Conservation (phyloP, 345 rosid genomes). For the Salix brachista region DNA sequence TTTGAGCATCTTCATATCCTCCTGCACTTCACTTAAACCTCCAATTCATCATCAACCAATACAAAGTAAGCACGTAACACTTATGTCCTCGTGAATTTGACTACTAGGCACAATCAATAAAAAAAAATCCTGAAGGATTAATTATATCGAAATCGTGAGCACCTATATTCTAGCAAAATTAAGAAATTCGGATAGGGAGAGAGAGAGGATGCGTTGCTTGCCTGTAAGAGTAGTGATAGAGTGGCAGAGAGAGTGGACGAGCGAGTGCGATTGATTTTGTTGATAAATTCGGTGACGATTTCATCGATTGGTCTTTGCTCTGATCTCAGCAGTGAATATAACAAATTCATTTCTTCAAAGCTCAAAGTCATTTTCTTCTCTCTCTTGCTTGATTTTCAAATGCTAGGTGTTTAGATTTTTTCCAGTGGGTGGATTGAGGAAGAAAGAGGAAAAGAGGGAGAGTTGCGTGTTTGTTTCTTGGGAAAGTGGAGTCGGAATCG, state of each 20-base stretch:
- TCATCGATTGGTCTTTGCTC: slow-evolving; percentile 55
- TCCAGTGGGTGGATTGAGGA: not conserved
- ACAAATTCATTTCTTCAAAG: slow-evolving; percentile 46
- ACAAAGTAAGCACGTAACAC: not conserved
- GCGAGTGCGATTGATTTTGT: slow-evolving; percentile 42
- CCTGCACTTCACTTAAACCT: slow-evolving; percentile 38
- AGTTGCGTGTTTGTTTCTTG: not conserved
- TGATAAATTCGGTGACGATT: slow-evolving; percentile 50
- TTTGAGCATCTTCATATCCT: slow-evolving; percentile 51
- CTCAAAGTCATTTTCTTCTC: slow-evolving; percentile 31
- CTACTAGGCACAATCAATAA: not conserved
- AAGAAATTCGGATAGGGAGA: not conserved
- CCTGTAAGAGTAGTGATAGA: slow-evolving; percentile 59
- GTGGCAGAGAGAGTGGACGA: slow-evolving; percentile 50
- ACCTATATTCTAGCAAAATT: not conserved
- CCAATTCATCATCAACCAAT: not conserved
- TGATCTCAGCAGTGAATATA: slow-evolving; percentile 43
- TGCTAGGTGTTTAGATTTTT: not conserved
- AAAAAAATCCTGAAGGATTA: not conserved
- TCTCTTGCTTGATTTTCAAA: not conserved
- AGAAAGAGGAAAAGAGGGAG: not conserved
- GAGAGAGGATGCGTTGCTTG: not conserved
- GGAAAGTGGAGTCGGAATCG: not conserved
- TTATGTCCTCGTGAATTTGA: not conserved
- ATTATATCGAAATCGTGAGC: not conserved